Evolutionary conservation across 2,329 filamentous ascomycete species (phyloP).

Genomic region (Alternaria triticina): DNA sequence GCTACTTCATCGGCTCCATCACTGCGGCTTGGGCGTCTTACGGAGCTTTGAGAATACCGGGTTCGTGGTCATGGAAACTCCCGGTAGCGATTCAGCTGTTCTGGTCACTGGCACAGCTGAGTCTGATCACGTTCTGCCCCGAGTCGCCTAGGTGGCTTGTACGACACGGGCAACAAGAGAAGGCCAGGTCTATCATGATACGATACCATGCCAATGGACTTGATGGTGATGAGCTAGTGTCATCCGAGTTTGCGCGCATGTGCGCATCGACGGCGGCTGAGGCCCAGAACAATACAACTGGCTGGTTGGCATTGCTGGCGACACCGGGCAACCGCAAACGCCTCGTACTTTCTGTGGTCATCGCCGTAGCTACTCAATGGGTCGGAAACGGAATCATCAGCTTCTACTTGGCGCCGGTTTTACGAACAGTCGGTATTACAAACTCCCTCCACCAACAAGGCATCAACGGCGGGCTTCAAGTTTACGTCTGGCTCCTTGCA

Average conservation of each 20-base stretch:
- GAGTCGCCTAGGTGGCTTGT: constrained; percentile 68
- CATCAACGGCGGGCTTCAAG: constrained; percentile 51
- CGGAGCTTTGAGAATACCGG: constrained; percentile 6
- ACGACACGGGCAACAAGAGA: constrained; percentile 58
- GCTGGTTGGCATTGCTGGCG: constrained; percentile 20
- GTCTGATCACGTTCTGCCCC: constrained; percentile 42
- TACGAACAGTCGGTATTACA: constrained; percentile 49
- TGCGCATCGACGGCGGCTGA: constrained; percentile 3
- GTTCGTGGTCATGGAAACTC: constrained; percentile 20
- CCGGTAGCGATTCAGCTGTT: constrained; percentile 15
- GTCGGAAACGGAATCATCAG: constrained; percentile 48
- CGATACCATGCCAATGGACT: constrained; percentile 60
- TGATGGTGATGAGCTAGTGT: constrained; percentile 19
- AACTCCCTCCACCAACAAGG: constrained; percentile 42
- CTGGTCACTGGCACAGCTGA: constrained; percentile 11
- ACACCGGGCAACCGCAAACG: constrained; percentile 48
- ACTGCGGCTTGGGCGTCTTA: constrained; percentile 16
- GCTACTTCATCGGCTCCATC: constrained; percentile 19
- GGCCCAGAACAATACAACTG: neutral
- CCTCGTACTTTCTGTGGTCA: constrained; percentile 46
- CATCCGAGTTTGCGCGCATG: constrained; percentile 12
- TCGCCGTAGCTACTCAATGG: constrained; percentile 50
- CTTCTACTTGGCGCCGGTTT: constrained; percentile 48
- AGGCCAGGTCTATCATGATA: constrained; percentile 60
- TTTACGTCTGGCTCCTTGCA: constrained; percentile 50